Base-by-base conservation (phyloP, 176 grass and related monocot genomes). In the Avena eriantha region DNA sequence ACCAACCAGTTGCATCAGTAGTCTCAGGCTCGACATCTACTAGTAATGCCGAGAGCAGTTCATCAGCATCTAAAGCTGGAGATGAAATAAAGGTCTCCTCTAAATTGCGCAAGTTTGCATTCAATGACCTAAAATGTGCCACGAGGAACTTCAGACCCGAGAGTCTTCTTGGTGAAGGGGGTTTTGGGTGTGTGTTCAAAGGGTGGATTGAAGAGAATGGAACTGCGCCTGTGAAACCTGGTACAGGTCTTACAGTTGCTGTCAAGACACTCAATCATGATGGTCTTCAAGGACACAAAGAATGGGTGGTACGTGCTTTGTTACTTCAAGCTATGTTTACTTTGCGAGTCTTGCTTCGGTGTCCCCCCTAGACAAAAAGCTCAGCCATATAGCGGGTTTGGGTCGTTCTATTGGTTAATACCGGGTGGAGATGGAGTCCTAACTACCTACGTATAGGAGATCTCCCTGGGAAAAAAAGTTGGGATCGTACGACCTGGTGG, bases 131-230 rank as follows among this genome's bases (percentile, higher is more conserved):
- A 33, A 95, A 95, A 88, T 85, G 82, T 59, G 94, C 94, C 48
- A 95, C 94, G 2, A 80, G 94, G 92, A 95, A 95, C 84, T 95
- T 95, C 85, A 87, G 89, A 73, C 94, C 94, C 10, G 94, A 95
- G 66, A 91, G 89, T 82, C 89, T 95, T 80, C 94, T 95, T 71
- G 94, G 94, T 29, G 91, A 95, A 81, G 94, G 94, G 22, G 94
- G 94, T 60, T 95, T 95, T 88, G 94, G 94, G 79, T 95, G 94
- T 93, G 94, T 95, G 83, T 95, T 95, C 76, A 95, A 95, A 90
- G 94, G 94, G 21, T 95, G 94, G 94, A 91, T 95, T 22, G 91
- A 95, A 82, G 94, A 95, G 86, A 95, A 95, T 15, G 94, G 94
- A 83, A 95, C 91, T 80, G 91, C 94, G 12, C 94, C 94, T 58